Base-by-base conservation (phyloP, 164 flowering plant species). In the Aristolochia contorta region DNA sequence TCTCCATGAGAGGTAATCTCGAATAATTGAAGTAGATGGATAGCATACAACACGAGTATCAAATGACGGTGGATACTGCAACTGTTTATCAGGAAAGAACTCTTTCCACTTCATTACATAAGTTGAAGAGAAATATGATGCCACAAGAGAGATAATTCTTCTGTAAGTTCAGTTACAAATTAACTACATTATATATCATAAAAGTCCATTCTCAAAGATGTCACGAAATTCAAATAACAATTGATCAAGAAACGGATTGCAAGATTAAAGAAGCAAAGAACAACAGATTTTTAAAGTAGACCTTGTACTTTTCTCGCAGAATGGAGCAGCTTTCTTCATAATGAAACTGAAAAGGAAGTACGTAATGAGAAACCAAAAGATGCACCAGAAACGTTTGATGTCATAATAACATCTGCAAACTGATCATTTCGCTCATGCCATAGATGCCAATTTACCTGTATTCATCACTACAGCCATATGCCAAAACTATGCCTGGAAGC, bases 381-480 rank as follows among this genome's bases (percentile, higher is more conserved):
- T 12, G 53, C 10, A 48, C n/a, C n/a, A 48, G 51, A 2, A 15
- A 3, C 51, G 12, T 49, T 49, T 20, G 22, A 20, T 49, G 53
- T 3, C 16, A 2, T n/a, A 48, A 2, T 12, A 48, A 3, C 12
- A 2, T 15, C 12, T 15, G 51, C 3, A 3, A 15, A 48, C 51
- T 48, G 51, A 15, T 48, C 3, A 15, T 49, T 49, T 18, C 4
- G 19, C 1, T 49, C 20, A n/a, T 1, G 10, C 22, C 53, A 49
- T 1, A 49, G 1, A 0, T 18, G 12, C 19, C 46, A 56, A 32
- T 25, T 27, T 67, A 89, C 98, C 96, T 86, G 79, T 85, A 90
- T 61, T 93, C 96, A 66, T 93, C 96, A 77, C 96, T 86, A 54
- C 82, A 85, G 9, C 97, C 99, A 71, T 90, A 93, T 1, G 91